Evolutionary conservation across 2,329 filamentous ascomycete species (phyloP), one percentile per base, ranked within the genome.

Genomic region (Diaporthe amygdali): DNA sequence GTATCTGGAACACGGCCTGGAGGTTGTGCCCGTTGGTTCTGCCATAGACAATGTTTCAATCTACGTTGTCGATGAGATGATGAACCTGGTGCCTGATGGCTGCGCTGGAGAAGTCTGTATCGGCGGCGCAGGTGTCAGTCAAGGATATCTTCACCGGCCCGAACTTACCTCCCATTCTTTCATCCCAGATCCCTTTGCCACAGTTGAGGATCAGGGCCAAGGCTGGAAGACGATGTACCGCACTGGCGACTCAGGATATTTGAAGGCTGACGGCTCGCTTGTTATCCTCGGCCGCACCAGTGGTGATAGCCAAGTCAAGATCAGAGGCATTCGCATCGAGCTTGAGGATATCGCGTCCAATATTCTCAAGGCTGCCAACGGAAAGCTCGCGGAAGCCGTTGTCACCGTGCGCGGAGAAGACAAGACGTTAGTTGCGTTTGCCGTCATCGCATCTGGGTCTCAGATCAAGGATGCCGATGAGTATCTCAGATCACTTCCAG

Each of bases 281-380:
- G 66, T 79, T 1, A 75, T 82, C 32, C 68, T 79, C 8, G 83
- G 83, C 0, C 81, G 84, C 0, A 80, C 82, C 2, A 75, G 71
- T 1, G 83, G 82, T 5, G 83, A 86, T 63, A 83, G 79, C 0
- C 80, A 84, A 55, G 76, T 87, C 71, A 88, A 88, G 74, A 75
- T 88, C 1, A 77, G 80, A 7, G 68, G 68, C 37, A 22, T 66
- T 4, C 55, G 56, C 22, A 47, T 70, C 12, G 83, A 86, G 14
- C 74, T 86, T 0, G 73, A 75, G 10, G 84, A 85, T 20, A 34
- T 70, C 4, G 68, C 63, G 49, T 9, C 14, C 25, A 51, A 14
- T 2, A 54, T 68, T 22, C 27, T 68, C 14, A 17, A 20, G 3
- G 46, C 15, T 10, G 25, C 47, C 2, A 22, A 14, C 17, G 66